Evolutionary conservation across 768 basidiomycete species (phyloP), one percentile per base, ranked within the genome.

Genomic region (Asterophora lycoperdoides): DNA sequence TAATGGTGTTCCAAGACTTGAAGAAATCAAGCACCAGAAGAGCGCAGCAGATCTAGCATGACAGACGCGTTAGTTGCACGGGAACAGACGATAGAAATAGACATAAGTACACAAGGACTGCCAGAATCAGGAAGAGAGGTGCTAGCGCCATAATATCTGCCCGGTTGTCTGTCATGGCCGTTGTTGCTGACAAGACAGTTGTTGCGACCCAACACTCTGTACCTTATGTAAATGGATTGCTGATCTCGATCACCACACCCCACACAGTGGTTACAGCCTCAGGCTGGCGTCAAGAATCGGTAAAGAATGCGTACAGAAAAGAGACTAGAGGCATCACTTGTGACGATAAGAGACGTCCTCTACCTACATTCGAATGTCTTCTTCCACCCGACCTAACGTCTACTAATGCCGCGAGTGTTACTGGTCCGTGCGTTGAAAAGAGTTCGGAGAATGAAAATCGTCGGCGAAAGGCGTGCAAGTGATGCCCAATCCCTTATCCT

Each of bases 1-100:
- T 33, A 82, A 63, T 4, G 79, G 67, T 2, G 68, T 66, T 23
- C 84, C 84, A 49, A 86, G 61, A 66, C 84, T 84, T 6, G 83
- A 85, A 29, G 83, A 83, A 42, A 86, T 64, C 51, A 84, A 64
- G 58, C 84, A 87, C 81, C 84, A 84, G 35, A 74, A 73, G 6
- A 85, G 58, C 23, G 76, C 68, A 13, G 75, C 71, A 33, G 75
- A 60, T 33, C 79, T 82, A 56, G 19, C 23, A 23, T 23, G 23
- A 3, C 23, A 23, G 6, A 23, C 23, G 6, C 23, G 23, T 23
- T 6, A 23, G 23, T 23, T 23, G 23, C 23, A 23, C 23, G 23
- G 6, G 23, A 23, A 23, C 23, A 23, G 23, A 23, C 23, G 23
- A 23, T 23, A 6, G 6, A 6, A 3, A 23, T 23, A 3, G 23